phyloP scores from a whole-genome alignment of 768 basidiomycete species.

The Auricularia sp. region DNA sequence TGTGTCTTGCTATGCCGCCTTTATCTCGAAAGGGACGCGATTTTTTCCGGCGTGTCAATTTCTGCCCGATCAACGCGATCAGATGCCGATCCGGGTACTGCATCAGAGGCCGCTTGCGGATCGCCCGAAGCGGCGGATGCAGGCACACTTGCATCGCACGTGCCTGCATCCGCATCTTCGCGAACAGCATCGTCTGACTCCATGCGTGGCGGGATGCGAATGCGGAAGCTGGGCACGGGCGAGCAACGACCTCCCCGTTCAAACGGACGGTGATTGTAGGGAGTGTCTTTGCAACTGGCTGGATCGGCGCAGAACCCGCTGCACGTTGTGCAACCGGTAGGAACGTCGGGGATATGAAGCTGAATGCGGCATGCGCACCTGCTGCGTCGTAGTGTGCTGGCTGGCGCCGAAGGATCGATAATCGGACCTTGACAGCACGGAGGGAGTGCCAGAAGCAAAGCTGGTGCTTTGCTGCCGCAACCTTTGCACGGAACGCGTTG shows the following conservation, averaged over 20 bases:
- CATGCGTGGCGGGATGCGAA: no score
- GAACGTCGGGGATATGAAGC: slow-evolving; percentile 17
- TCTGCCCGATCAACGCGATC: no score
- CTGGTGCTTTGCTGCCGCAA: slow-evolving; percentile 27
- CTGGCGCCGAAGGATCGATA: slow-evolving; percentile 15
- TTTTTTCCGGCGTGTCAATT: no score
- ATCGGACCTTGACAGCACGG: slow-evolving; percentile 16
- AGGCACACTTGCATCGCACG: no score
- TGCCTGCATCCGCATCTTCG: no score
- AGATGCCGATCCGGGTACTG: no score
- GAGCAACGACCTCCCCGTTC: slow-evolving; percentile 8
- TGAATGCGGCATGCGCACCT: slow-evolving; percentile 17
- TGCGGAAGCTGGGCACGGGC: neutral
- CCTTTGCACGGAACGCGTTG: slow-evolving; percentile 18
- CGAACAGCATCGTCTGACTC: no score
- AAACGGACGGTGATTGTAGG: slow-evolving; percentile 6
- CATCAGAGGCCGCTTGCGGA: no score
- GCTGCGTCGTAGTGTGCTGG: slow-evolving; percentile 21
- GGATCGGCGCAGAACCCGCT: neutral
- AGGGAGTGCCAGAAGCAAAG: slow-evolving; percentile 20
- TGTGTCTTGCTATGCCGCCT: no score
- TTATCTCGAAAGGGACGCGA: no score
- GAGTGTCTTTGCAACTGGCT: neutral
- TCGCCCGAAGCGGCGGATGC: no score
- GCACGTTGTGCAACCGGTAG: slow-evolving; percentile 14